Evolutionary conservation across 176 grass and related monocot species (phyloP).

Genomic region (Oryza meridionalis): DNA sequence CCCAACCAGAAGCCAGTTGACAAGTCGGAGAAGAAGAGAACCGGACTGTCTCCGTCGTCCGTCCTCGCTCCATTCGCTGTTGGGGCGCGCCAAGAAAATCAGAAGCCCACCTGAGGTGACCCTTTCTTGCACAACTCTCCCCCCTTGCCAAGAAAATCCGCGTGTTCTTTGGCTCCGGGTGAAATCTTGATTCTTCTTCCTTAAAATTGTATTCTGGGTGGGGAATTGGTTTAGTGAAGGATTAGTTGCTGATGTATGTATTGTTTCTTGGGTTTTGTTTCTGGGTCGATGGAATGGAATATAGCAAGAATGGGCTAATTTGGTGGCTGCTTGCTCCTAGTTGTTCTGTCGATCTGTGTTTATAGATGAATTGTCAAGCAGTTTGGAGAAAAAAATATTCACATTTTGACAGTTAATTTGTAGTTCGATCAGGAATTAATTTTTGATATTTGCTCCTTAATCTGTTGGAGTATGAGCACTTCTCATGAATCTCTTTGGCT

Average conservation of each 20-base stretch:
- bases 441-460: not conserved
- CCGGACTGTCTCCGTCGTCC: not conserved
- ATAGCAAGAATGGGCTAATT: not conserved
- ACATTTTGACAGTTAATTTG: not conserved
- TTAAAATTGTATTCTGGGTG: not conserved
- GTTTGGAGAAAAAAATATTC: not conserved
- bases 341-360: not conserved
- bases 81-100: not conserved
- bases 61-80: not conserved
- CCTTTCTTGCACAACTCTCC: slow-evolving; percentile 39
- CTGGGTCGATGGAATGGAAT: not conserved
- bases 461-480: not conserved
- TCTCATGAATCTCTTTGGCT: slow-evolving; percentile 22
- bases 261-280: not conserved
- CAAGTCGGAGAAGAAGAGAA: not conserved
- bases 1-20: not conserved
- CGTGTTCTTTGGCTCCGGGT: not conserved
- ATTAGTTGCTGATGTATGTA: not conserved
- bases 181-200: not conserved
- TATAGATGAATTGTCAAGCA: not conserved
- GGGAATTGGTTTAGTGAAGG: not conserved
- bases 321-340: not conserved
- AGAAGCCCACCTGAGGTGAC: slow-evolving; percentile 40
- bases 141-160: not conserved
- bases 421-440: not conserved